Conservation (phyloP, 805 yeast species). For the Zygosaccharomyces pseudorouxii region DNA sequence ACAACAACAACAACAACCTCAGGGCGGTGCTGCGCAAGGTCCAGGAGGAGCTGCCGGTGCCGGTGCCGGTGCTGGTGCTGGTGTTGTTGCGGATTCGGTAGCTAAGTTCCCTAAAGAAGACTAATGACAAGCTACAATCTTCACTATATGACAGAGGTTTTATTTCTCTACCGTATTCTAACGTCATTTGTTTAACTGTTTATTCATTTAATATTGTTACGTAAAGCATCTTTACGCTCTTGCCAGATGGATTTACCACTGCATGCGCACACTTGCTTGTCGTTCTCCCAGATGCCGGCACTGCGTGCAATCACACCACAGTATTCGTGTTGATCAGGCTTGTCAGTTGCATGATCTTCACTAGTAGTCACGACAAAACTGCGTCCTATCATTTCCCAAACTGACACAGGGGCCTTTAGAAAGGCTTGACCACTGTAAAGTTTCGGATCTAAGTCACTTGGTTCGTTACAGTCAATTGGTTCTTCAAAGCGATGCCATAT, state of each 20-base stretch:
- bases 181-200: not conserved
- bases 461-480: constrained; percentile 32
- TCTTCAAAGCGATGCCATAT: constrained; percentile 38
- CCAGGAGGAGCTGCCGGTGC: not conserved
- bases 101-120: constrained; percentile 1
- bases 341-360: constrained; percentile 17
- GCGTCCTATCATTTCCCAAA: constrained; percentile 67
- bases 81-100: constrained; percentile 5
- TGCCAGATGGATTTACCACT: constrained; percentile 96
- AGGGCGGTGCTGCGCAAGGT: not conserved
- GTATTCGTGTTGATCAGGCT: constrained; percentile 42
- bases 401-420: constrained; percentile 41
- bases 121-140: not conserved
- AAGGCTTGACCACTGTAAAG: constrained; percentile 44
- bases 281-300: constrained; percentile 97
- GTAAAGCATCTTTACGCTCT: constrained; percentile 73
- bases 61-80: constrained; percentile 10
- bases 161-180: not conserved
- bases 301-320: constrained; percentile 92
- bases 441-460: constrained; percentile 33
- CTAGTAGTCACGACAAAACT: constrained; percentile 37
- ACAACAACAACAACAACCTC: not conserved
- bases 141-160: not conserved
- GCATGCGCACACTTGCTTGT: constrained; percentile 88
- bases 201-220: constrained; percentile 23